Evolutionary conservation across 2,329 filamentous ascomycete genomes (phyloP).

Genomic region (Orbilia oligospora): DNA sequence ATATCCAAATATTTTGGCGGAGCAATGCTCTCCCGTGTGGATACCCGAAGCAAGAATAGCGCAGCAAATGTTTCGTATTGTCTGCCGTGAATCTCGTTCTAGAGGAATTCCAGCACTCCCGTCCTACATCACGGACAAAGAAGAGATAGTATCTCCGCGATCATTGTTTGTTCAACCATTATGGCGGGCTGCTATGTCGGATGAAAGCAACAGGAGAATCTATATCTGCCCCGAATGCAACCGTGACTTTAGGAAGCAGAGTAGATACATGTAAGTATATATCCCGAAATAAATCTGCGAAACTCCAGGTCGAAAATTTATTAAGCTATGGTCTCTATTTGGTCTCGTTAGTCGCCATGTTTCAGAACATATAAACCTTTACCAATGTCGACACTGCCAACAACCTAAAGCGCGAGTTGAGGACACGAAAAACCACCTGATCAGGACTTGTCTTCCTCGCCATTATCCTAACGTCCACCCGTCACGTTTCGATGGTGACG

Average conservation of each 20-base stretch:
- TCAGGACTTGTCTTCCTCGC: conserved; percentile 48
- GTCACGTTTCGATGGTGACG: conserved; percentile 50
- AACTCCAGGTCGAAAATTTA: neutral
- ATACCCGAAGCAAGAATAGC: conserved; percentile 1
- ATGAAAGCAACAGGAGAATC: conserved; percentile 41
- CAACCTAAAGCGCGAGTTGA: conserved; percentile 50
- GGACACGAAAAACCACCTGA: conserved; percentile 54
- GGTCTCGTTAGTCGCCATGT: conserved; percentile 38
- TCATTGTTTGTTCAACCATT: conserved; percentile 40
- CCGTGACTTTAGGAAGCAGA: conserved; percentile 52
- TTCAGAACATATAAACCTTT: conserved; percentile 57
- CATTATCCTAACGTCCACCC: conserved; percentile 51
- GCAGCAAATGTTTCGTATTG: conserved; percentile 55
- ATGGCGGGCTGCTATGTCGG: conserved; percentile 31
- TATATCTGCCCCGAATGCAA: conserved; percentile 54
- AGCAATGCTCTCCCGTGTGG: conserved; percentile 49
- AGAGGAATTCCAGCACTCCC: conserved; percentile 32
- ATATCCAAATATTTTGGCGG: conserved; percentile 49
- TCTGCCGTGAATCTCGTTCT: conserved; percentile 48
- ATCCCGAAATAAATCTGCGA: neutral
- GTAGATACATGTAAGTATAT: conserved; percentile 51
- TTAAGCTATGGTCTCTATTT: neutral
- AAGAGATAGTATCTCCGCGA: conserved; percentile 53
- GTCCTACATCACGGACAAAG: conserved; percentile 46
- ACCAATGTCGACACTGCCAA: conserved; percentile 48